phyloP scores from a whole-genome alignment of 352 stramenopile genomes.

The Globisporangium irregulare region DNA sequence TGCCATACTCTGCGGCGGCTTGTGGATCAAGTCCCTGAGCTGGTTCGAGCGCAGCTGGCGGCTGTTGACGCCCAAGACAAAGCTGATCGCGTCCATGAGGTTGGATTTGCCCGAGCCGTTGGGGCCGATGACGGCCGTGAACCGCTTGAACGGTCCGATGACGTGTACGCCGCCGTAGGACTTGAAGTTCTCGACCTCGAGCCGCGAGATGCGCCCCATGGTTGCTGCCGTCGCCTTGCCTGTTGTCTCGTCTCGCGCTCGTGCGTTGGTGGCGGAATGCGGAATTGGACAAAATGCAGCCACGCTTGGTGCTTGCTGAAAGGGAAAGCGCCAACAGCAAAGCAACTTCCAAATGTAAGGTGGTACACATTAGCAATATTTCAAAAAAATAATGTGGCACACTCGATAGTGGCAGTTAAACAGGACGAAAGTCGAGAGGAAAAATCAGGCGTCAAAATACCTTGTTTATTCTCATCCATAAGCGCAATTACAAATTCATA shows the following conservation, averaged over 20 bases:
- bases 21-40: conserved; percentile 97
- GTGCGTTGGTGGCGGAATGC: neutral
- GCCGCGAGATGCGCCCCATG: conserved; percentile 87
- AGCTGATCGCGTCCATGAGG: conserved; percentile 97
- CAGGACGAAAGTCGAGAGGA: neutral
- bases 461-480: neutral
- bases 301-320: neutral
- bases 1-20: conserved; percentile 48
- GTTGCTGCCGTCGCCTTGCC: neutral
- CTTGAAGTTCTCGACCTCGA: conserved; percentile 99
- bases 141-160: conserved; percentile 97
- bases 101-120: conserved; percentile 96
- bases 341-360: neutral
- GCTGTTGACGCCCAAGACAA: conserved; percentile 97
- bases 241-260: neutral
- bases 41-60: conserved; percentile 95
- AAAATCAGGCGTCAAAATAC: conserved; percentile 3
- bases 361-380: neutral
- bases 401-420: neutral
- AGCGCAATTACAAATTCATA: neutral
- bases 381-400: neutral
- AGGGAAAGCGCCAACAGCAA: neutral
- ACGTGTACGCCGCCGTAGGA: conserved; percentile 93
- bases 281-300: neutral
- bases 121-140: conserved; percentile 97